Evolutionary conservation across 441 rosid genomes (phyloP), one percentile per base, ranked within the genome.

Genomic region (Cnidoscolus chayamansa): DNA sequence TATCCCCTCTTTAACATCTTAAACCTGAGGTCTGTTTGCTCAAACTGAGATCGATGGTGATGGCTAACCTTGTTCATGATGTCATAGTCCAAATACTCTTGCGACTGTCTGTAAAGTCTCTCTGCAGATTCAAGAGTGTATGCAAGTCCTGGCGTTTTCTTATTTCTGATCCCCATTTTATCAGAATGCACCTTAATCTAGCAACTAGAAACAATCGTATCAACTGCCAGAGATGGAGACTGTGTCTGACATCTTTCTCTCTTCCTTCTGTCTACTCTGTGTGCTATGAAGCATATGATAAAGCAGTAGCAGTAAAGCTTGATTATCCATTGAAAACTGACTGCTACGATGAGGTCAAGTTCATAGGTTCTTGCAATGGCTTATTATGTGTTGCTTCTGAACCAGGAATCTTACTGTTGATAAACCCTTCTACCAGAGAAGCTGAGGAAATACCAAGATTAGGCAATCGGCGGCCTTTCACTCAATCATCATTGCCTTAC

Each of bases 341-440:
- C 20, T 43, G 9, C 56, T 68, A 54, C 7, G 72, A 68, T 12
- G 72, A 68, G 37, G 72, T 68, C 63, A 68, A 68, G 63, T 55
- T 68, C 63, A 68, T 54, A 20, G 92, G 92, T 53, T 88, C 92
- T 35, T 80, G 84, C 12, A 74, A 86, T 65, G 89, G 89, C 8
- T 72, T 88, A 68, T 73, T 86, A 32, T 85, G 89, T 55, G 79
- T 83, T 17, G 80, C 80, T 30, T 80, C 80, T 7, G 79, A 78
- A 30, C 86, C 79, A 59, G 74, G 69, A 1, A 77, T 67, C 63
- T n/a, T 84, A 7, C 75, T 79, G 70, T 79, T 88, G 81, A 81
- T 83, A 58, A 87, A 86, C 37, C 89, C 88, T 13, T 77, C 86
- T 66, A 87, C 85, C 6, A 80, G 80, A 75, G 81, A 82, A 49